Evolutionary conservation across 176 grass and related monocot genomes (phyloP), one percentile per base, ranked within the genome.

Genomic region (Phragmites australis): DNA sequence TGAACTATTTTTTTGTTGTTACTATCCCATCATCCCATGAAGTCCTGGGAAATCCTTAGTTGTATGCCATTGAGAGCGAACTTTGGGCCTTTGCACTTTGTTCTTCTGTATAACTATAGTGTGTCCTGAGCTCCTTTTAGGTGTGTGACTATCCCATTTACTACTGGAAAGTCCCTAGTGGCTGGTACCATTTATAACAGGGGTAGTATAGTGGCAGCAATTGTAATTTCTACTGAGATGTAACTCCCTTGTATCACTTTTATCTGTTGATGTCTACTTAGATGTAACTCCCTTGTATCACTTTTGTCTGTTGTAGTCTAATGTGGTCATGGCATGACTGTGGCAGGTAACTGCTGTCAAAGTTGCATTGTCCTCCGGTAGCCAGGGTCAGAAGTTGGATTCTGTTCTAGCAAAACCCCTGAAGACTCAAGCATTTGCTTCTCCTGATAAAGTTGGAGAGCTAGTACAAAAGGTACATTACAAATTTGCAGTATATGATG

Each of bases 341-440:
- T 77, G 50, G 58, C 67, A 98, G 95, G 92, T 95, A 61, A 99
- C 93, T 75, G 93, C 93, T 25, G 93, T 99, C 39, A 99, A 90
- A 93, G 86, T 79, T 84, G 96, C 93, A 87, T 47, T 99, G 43
- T 93, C 90, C 51, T 99, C 93, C 5, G 90, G 82, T 48, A 93
- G 72, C 50, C 93, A 99, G 70, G 79, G 90, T 65, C 96, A 93
- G 86, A 99, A 95, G 56, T 82, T 88, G 29, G 96, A 99, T 90
- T 93, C 90, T 52, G 90, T 99, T 90, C 70, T 99, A 50, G 88
- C 90, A 46, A 99, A 93, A 74, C 93, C 97, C 25, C 87, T 99
- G 17, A 99, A 99, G 84, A 91, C 68, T 68, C 97, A 99, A 88
- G 90, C 93, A 76, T 96, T 99, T 84, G 97, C 93, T 86, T 86